Percentiles rank a stretch among this genome's conserved stretches.
These are phyloP conservation scores for Elongisporangium prolatum DNA, from an alignment of 352 stramenopile species.

Conservation along the genomic window DNA sequence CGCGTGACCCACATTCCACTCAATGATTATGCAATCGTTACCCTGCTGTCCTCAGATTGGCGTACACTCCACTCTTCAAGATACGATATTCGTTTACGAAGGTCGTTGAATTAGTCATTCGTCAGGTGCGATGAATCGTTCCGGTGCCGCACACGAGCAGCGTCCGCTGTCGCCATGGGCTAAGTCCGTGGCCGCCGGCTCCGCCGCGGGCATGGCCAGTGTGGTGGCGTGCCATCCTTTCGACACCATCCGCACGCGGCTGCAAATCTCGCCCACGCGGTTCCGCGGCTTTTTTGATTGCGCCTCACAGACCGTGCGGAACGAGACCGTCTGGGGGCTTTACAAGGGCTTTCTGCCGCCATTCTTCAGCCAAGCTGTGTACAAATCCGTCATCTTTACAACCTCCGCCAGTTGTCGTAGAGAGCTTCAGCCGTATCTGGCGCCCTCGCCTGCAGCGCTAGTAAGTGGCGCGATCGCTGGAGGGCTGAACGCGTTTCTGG, in stretches of 20 bases:
- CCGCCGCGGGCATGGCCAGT: constrained; percentile 77
- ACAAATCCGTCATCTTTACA: constrained; percentile 89
- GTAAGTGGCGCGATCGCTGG: constrained; percentile 54
- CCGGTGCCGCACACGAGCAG: neutral
- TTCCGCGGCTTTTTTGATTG: constrained; percentile 66
- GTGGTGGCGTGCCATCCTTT: constrained; percentile 81
- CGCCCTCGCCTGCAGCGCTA: constrained; percentile 41
- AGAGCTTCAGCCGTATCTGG: constrained; percentile 35
- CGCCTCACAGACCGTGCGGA: constrained; percentile 48
- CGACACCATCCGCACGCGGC: constrained; percentile 82
- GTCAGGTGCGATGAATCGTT: neutral
- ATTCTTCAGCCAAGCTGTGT: constrained; percentile 84
- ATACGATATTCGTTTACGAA: neutral
- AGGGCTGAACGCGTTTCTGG: constrained; percentile 68
- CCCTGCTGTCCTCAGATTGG: neutral
- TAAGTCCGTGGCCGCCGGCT: constrained; percentile 73
- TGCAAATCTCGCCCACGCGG: constrained; percentile 66
- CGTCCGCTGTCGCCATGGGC: constrained; percentile 41
- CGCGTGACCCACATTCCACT: neutral
- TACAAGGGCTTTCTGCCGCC: constrained; percentile 86
- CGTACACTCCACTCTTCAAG: neutral
- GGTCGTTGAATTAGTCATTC: neutral
- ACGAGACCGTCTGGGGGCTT: constrained; percentile 57
- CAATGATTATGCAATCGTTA: neutral
- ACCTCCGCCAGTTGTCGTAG: constrained; percentile 53